Percentiles rank a stretch among this genome's conserved stretches.
phyloP scores from a whole-genome alignment of 2,329 filamentous ascomycete species.

The Rosellinia necatrix region DNA sequence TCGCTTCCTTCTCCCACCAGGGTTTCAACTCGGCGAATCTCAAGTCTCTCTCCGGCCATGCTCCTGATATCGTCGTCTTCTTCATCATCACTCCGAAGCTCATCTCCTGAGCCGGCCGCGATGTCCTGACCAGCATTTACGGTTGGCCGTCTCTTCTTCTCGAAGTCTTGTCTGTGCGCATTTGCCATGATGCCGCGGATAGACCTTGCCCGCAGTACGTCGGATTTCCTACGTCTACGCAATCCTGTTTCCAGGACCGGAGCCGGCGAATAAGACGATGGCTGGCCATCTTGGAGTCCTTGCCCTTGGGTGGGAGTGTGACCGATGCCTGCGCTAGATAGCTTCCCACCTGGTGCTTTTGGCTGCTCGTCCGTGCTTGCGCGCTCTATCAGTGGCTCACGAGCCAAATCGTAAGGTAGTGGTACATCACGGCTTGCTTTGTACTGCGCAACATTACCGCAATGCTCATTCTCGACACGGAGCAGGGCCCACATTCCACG shows the following conservation, averaged over 20 bases:
- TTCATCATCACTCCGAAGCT: conserved; percentile 42
- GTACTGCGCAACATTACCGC: conserved; percentile 86
- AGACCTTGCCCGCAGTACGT: conserved; percentile 39
- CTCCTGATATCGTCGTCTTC: conserved; percentile 40
- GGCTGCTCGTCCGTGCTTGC: conserved; percentile 44
- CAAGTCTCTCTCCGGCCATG: conserved; percentile 35
- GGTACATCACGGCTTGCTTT: conserved; percentile 88
- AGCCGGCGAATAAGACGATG: conserved; percentile 25
- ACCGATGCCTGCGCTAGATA: conserved; percentile 25
- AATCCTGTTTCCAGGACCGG: conserved; percentile 31
- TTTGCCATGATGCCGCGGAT: conserved; percentile 72
- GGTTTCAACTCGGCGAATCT: conserved; percentile 29
- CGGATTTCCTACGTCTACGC: conserved; percentile 31
- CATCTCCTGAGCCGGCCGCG: conserved; percentile 42
- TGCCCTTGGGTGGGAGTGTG: conserved; percentile 29
- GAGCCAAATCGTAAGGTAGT: conserved; percentile 71
- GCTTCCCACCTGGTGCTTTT: conserved; percentile 1
- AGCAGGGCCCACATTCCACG: conserved; percentile 91
- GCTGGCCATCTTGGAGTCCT: conserved; percentile 4
- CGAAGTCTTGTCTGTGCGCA: conserved; percentile 90
- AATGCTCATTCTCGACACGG: conserved; percentile 97
- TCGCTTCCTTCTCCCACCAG: conserved; percentile 23
- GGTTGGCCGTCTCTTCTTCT: conserved; percentile 69
- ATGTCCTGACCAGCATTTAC: conserved; percentile 41
- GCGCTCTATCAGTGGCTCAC: conserved; percentile 51